These are phyloP conservation scores for Melampsora americana DNA, from an alignment of 1,284 basidiomycete genomes.

Conservation along the genomic window DNA sequence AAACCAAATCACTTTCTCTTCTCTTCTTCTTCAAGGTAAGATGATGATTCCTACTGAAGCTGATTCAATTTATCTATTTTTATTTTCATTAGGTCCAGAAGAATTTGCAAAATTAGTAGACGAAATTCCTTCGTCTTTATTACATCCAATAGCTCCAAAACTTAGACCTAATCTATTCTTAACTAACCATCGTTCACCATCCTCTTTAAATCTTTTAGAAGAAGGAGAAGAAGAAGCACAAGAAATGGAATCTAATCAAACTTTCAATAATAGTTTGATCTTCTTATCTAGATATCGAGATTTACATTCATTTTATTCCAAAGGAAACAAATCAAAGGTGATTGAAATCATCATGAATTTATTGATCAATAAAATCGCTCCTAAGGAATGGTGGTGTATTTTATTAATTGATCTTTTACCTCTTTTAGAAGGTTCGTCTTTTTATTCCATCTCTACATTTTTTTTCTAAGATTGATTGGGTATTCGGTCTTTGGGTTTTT, in stretches of 20 bases:
- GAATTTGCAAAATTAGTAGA: slow-evolving; percentile 43
- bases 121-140: slow-evolving; percentile 34
- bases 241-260: slow-evolving; percentile 14
- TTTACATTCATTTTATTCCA: slow-evolving; percentile 55
- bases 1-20: not conserved
- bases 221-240: not conserved
- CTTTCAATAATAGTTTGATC: slow-evolving; percentile 52
- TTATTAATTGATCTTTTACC: slow-evolving; percentile 43
- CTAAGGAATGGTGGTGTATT: slow-evolving; percentile 56
- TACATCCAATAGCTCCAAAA: slow-evolving; percentile 30
- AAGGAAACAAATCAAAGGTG: slow-evolving; percentile 54
- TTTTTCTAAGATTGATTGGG: not conserved
- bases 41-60: no score
- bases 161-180: slow-evolving; percentile 31
- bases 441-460: not conserved
- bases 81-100: slow-evolving; percentile 24
- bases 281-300: slow-evolving; percentile 58
- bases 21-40: not conserved
- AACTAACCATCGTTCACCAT: not conserved
- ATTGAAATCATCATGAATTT: slow-evolving; percentile 55
- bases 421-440: slow-evolving; percentile 27
- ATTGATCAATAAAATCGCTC: slow-evolving; percentile 55
- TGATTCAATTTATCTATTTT: no score
- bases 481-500: not conserved
- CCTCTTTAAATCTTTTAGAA: not conserved